A percentile compares a stretch with the other conserved stretches of the same genome.
These are phyloP conservation scores for Kwoniella bestiolae DNA, from an alignment of 768 basidiomycete genomes.

Conservation along the genomic window DNA sequence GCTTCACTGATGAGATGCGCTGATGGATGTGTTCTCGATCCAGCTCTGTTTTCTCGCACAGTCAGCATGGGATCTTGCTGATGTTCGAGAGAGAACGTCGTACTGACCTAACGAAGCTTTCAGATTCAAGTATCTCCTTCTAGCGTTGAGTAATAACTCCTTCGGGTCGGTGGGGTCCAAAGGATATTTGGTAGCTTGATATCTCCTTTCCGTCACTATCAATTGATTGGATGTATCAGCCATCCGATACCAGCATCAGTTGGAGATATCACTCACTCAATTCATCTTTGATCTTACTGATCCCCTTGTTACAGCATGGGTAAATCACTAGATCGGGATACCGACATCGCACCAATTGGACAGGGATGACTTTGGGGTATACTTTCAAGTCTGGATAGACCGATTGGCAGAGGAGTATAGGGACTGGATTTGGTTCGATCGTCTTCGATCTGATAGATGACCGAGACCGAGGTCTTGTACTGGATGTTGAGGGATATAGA, in stretches of 20 bases:
- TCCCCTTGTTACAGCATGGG: conserved; percentile 3
- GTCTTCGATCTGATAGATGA: no score
- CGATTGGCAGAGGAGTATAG: no score
- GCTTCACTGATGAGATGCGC: background rate
- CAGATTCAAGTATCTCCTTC: background rate
- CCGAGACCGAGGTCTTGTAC: no score
- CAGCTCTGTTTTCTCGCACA: background rate
- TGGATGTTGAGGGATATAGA: no score
- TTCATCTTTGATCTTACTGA: background rate
- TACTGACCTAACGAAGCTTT: conserved; percentile 1
- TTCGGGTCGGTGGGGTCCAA: background rate
- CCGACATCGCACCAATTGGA: background rate
- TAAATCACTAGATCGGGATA: conserved; percentile 12
- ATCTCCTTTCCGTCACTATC: no score
- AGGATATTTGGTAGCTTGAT: background rate
- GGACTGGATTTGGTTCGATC: no score
- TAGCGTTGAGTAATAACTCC: background rate
- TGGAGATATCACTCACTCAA: background rate
- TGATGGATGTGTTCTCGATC: background rate
- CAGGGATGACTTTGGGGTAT: no score
- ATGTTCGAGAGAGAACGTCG: background rate
- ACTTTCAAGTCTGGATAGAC: no score
- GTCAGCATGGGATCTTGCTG: background rate
- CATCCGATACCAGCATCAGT: no score
- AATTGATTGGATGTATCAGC: no score